Evolutionary conservation across 768 basidiomycete genomes (phyloP).

Genomic region (Vishniacozyma victoriae): DNA sequence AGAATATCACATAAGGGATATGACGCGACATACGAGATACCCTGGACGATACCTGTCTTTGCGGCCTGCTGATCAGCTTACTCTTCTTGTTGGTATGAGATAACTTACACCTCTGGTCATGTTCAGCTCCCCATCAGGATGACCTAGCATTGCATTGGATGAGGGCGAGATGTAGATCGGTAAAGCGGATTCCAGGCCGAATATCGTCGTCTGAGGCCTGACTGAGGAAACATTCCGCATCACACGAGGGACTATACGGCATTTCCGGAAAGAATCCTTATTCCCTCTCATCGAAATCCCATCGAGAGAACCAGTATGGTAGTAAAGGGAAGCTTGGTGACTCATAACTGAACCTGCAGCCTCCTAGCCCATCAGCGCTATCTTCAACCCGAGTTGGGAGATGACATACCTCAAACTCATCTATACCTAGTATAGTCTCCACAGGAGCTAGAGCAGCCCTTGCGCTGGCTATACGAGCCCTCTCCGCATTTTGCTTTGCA

Average conservation of each 20-base stretch:
- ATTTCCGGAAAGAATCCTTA: neutral
- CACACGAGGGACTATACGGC: constrained; percentile 32
- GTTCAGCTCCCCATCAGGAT: constrained; percentile 46
- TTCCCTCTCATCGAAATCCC: constrained; percentile 43
- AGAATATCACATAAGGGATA: neutral
- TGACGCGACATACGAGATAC: neutral
- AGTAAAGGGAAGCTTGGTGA: too few relatives aligned
- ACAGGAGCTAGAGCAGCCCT: too few relatives aligned
- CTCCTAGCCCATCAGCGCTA: constrained; percentile 23
- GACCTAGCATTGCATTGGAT: constrained; percentile 48
- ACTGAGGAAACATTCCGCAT: too few relatives aligned
- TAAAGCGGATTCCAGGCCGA: constrained; percentile 43
- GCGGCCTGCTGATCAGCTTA: neutral
- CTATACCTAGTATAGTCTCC: too few relatives aligned
- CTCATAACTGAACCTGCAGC: constrained; percentile 41
- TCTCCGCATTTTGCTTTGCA: constrained; percentile 17
- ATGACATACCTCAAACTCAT: too few relatives aligned
- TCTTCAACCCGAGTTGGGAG: too few relatives aligned
- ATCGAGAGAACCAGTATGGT: too few relatives aligned
- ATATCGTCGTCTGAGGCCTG: constrained; percentile 26
- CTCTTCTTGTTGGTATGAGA: constrained; percentile 39
- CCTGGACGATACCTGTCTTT: neutral
- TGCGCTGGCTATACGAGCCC: too few relatives aligned
- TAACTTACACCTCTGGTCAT: constrained; percentile 41
- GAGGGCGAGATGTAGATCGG: constrained; percentile 50